Evolutionary conservation across 108 stramenopile species (phyloP).

Genomic region (Mayamaea pseudoterrestris): DNA sequence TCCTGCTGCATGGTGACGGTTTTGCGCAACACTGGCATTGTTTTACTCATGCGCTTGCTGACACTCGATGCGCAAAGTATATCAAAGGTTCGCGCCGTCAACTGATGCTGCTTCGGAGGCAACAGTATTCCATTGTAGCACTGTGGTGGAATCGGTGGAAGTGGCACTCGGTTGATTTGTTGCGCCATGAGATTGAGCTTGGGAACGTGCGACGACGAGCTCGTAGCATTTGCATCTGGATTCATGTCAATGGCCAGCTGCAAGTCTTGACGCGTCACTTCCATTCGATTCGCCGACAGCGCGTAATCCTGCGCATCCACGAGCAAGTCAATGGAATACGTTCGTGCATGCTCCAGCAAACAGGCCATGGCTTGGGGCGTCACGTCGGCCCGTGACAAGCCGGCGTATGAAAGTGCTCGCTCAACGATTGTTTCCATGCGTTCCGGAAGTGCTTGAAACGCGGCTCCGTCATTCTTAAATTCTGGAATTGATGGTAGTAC

Average conservation of each 20-base stretch:
- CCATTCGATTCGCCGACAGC: slow-evolving; percentile 28
- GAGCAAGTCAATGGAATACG: slow-evolving; percentile 57
- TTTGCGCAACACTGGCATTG: slow-evolving; percentile 8
- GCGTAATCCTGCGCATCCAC: slow-evolving; percentile 76
- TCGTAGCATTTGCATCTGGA: slow-evolving; percentile 21
- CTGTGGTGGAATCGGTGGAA: slow-evolving; percentile 61
- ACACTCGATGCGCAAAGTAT: slow-evolving; percentile 59
- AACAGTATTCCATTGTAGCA: slow-evolving; percentile 66
- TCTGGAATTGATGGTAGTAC: slow-evolving; percentile 20
- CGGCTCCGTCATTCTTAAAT: not conserved
- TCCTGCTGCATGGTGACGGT: not conserved
- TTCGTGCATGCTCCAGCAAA: slow-evolving; percentile 67
- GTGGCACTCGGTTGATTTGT: slow-evolving; percentile 45
- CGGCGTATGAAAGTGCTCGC: slow-evolving; percentile 34
- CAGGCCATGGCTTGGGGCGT: slow-evolving; percentile 63
- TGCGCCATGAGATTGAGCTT: slow-evolving; percentile 41
- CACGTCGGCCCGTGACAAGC: slow-evolving; percentile 39
- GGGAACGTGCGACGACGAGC: slow-evolving; percentile 30
- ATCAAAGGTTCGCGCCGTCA: slow-evolving; percentile 74
- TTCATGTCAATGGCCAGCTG: slow-evolving; percentile 43
- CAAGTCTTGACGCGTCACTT: slow-evolving; percentile 20
- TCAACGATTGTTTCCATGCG: slow-evolving; percentile 56
- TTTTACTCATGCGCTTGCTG: slow-evolving; percentile 34
- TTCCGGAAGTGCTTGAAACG: slow-evolving; percentile 30
- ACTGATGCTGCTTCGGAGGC: slow-evolving; percentile 44